These are phyloP conservation scores for Myxozyma neglecta DNA, from an alignment of 805 yeast genomes.

Conservation along the genomic window DNA sequence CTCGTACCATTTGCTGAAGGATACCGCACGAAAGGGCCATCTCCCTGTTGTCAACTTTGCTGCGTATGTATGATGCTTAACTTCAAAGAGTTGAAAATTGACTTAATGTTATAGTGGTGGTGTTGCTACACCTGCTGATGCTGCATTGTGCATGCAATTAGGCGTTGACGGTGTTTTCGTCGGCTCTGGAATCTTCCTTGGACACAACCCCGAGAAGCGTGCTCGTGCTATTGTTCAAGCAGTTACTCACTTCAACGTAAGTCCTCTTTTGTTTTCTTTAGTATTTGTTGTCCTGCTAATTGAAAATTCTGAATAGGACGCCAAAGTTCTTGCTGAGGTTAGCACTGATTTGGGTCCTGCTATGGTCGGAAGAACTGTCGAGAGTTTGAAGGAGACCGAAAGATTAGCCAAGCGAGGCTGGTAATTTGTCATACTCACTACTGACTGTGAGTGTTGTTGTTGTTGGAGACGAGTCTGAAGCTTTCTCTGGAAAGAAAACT, in stretches of 20 bases:
- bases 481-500: no score
- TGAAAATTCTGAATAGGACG: conserved; percentile 42
- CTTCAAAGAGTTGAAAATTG: not conserved
- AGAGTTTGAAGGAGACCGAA: conserved; percentile 49
- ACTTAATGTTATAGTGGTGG: conserved; percentile 52
- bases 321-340: conserved; percentile 58
- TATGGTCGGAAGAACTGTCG: conserved; percentile 71
- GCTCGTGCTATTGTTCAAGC: conserved; percentile 81
- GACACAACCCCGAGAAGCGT: conserved; percentile 67
- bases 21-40: conserved; percentile 55
- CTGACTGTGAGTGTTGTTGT: no score
- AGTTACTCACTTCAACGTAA: conserved; percentile 59
- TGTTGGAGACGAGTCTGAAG: no score
- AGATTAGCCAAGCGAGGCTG: conserved; percentile 35
- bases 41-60: conserved; percentile 84
- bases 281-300: not conserved
- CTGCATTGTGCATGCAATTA: conserved; percentile 77
- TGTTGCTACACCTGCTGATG: conserved; percentile 84
- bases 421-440: conserved; percentile 7
- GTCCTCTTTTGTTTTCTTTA: not conserved
- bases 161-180: conserved; percentile 81
- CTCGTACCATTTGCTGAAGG: conserved; percentile 53
- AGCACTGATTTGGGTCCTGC: conserved; percentile 72
- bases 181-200: conserved; percentile 77
- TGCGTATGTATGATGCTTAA: conserved; percentile 43